Percentiles rank a stretch among this genome's conserved stretches.
These are phyloP conservation scores for Peronospora farinosa DNA, from an alignment of 352 stramenopile species.

Conservation along the genomic window DNA sequence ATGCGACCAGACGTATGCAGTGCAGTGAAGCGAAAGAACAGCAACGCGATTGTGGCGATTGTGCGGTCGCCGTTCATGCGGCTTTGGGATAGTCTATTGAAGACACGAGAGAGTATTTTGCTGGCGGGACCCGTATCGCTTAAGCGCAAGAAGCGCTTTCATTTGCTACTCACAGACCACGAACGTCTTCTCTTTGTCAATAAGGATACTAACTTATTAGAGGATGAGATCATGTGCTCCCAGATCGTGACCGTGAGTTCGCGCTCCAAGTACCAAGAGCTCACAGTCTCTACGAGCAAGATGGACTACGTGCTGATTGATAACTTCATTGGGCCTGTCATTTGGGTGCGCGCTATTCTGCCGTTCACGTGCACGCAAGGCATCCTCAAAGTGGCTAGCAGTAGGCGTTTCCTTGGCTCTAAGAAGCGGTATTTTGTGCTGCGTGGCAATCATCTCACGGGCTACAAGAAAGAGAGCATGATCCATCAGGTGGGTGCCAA, in stretches of 20 bases:
- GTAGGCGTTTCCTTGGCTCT: conserved; percentile 67
- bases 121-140: conserved; percentile 70
- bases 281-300: conserved; percentile 66
- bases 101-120: conserved; percentile 77
- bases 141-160: conserved; percentile 82
- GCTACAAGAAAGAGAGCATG: conserved; percentile 74
- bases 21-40: conserved; percentile 75
- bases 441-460: conserved; percentile 49
- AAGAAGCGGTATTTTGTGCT: conserved; percentile 85
- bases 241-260: conserved; percentile 85
- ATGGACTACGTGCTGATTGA: conserved; percentile 75
- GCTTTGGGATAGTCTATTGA: conserved; percentile 77
- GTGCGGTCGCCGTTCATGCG: conserved; percentile 78
- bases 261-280: conserved; percentile 67
- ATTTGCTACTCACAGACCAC: conserved; percentile 78
- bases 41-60: conserved; percentile 76
- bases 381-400: conserved; percentile 72
- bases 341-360: conserved; percentile 82
- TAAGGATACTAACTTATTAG: conserved; percentile 84
- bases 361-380: conserved; percentile 84
- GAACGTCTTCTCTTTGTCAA: conserved; percentile 84
- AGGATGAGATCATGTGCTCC: conserved; percentile 85
- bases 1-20: conserved; percentile 71
- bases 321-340: conserved; percentile 78
- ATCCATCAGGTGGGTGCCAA: conserved; percentile 67